phyloP scores from a whole-genome alignment of 305 asterid species.

The Solanum hybrid region DNA sequence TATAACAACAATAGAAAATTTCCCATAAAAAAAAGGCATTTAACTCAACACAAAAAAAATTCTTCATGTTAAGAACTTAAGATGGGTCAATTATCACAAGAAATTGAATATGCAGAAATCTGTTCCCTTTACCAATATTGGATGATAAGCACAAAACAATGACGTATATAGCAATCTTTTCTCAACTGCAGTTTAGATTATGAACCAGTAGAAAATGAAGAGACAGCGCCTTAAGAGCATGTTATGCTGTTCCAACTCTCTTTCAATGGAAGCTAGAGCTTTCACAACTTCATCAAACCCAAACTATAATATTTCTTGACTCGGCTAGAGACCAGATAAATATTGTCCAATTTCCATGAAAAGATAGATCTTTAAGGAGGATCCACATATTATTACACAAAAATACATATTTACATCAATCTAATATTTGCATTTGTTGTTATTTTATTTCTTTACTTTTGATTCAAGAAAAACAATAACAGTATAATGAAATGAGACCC shows the following conservation, averaged over 20 bases:
- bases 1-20: background rate
- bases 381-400: background rate
- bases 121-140: background rate
- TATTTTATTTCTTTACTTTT: background rate
- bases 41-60: background rate
- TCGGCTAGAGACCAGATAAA: background rate
- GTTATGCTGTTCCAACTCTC: background rate
- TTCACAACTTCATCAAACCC: background rate
- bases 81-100: background rate
- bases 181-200: background rate
- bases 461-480: background rate
- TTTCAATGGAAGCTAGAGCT: background rate
- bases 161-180: background rate
- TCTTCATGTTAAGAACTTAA: background rate
- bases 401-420: background rate
- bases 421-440: background rate
- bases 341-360: background rate
- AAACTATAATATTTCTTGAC: background rate
- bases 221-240: background rate
- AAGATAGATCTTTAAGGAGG: background rate
- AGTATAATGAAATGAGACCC: background rate
- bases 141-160: background rate
- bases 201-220: background rate
- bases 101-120: background rate
- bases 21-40: background rate